A percentile compares a stretch with the other conserved stretches of the same genome.
These are phyloP conservation scores for Drosera spatulata DNA, from an alignment of 179 eudicot species.

Conservation along the genomic window DNA sequence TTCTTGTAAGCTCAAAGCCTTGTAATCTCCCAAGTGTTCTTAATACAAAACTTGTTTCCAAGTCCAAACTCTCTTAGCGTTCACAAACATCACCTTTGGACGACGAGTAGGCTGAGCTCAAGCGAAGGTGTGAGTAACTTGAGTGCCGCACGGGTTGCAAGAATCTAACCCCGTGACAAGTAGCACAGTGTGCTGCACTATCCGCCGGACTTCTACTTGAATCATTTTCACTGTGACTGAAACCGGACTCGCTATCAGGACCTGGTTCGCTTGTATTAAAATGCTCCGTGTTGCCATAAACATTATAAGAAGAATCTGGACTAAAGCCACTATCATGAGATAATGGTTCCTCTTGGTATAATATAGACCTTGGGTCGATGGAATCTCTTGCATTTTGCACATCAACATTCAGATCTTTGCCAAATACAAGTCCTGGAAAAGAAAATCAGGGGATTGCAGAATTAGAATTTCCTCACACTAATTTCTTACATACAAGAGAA, in stretches of 20 bases:
- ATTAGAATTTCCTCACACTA: not conserved
- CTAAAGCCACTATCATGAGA: conserved; percentile 39
- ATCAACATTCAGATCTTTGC: conserved; percentile 22
- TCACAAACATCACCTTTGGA: too few species aligned
- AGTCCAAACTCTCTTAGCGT: too few species aligned
- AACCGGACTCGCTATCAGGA: conserved; percentile 57
- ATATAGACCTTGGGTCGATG: conserved; percentile 29
- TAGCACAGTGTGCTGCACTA: conserved; percentile 44
- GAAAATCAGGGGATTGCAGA: conserved; percentile 4
- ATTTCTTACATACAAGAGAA: too few species aligned
- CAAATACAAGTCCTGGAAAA: conserved; percentile 29
- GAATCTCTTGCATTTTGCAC: conserved; percentile 30
- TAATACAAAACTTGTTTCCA: too few species aligned
- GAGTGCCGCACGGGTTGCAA: too few species aligned
- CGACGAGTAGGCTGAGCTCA: too few species aligned
- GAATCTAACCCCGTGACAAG: too few species aligned
- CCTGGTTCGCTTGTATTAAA: conserved; percentile 26
- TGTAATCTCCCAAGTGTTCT: too few species aligned
- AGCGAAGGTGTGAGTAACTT: too few species aligned
- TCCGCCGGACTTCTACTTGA: conserved; percentile 68
- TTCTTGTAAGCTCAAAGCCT: too few species aligned
- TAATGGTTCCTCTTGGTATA: conserved; percentile 36
- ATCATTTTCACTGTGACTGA: conserved; percentile 69
- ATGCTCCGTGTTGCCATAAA: conserved; percentile 39
- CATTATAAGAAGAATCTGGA: conserved; percentile 47